These are phyloP conservation scores for Fusarium palustre DNA, from an alignment of 2,329 filamentous ascomycete genomes.

Conservation along the genomic window DNA sequence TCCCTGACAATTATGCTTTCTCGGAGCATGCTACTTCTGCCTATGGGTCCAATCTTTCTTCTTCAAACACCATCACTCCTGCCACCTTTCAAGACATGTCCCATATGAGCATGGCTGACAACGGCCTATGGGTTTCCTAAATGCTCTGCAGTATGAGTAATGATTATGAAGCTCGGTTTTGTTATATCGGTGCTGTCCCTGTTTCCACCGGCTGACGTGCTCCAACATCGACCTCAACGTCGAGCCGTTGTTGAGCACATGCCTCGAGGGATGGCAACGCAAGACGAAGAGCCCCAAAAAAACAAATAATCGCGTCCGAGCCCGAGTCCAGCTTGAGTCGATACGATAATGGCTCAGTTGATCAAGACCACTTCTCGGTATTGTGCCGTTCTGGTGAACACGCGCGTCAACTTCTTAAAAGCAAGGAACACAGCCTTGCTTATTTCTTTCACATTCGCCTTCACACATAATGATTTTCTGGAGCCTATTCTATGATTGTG, in stretches of 20 bases:
- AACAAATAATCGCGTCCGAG: conserved; percentile 26
- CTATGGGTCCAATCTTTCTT: conserved; percentile 45
- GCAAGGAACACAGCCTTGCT: conserved; percentile 19
- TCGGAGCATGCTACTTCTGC: conserved; percentile 44
- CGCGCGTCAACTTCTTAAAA: conserved; percentile 5
- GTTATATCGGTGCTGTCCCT: conserved; percentile 25
- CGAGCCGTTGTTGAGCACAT: conserved; percentile 12
- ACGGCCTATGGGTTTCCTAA: conserved; percentile 38
- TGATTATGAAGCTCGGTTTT: conserved; percentile 21
- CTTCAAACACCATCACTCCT: conserved; percentile 48
- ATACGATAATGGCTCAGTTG: conserved; percentile 24
- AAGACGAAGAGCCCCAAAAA: conserved; percentile 37
- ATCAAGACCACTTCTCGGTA: conserved; percentile 11
- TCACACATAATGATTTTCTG: conserved; percentile 43
- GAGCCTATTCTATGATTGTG: conserved; percentile 36
- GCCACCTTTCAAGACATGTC: conserved; percentile 44
- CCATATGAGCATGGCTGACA: conserved; percentile 40
- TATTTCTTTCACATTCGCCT: conserved; percentile 22
- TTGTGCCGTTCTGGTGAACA: conserved; percentile 20
- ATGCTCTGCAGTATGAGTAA: conserved; percentile 8
- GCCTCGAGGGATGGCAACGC: conserved; percentile 33
- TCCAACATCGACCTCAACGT: conserved; percentile 15
- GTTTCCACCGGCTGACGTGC: conserved; percentile 34
- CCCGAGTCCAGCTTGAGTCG: conserved; percentile 28
- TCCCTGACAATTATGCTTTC: conserved; percentile 44